Base-by-base conservation (phyloP, 768 basidiomycete species). In the Xanthoconium purpureum region DNA sequence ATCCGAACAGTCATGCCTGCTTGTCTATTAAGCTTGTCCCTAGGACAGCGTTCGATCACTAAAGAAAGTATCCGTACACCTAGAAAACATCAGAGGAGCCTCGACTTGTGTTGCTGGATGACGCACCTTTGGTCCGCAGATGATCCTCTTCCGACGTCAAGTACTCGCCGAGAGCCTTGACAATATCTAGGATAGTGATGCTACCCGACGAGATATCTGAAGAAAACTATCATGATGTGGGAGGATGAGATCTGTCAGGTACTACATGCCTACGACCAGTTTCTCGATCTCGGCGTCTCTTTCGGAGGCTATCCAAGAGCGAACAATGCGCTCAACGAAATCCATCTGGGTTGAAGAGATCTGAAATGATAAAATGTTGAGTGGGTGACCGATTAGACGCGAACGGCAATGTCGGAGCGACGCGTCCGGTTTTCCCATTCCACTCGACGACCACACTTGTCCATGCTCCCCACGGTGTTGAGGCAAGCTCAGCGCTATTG, bases 111-210 rank as follows among this genome's bases (percentile, higher is more conserved):
- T 7, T 35, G 37, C 24, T 28, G n/a, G 36, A 43, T 42, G 57
- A 47, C 52, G 45, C 56, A 92, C 96, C 96, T 78, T 92, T 92
- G 10, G 83, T 81, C 30, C 96, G 80, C 12, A 88, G 71, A 5
- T 78, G 75, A 63, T 88, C 90, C 52, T 96, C 89, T 55, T 94
- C 91, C 2, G 91, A 85, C 0, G 91, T 95, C 14, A 99, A 76
- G 65, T 89, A 94, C 62, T 91, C 88, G 40, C 92, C 92, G 0
- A 97, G 80, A 28, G 86, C 84, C 67, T 91, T 94, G 36, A 98
- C 91, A 20, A 98, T 74, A 58, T 87, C 81, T 6, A 94, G 75
- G 14, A 97, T 75, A 18, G 84, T 80, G 10, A 81, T 71, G 20
- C 77, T 70, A 18, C 84, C 84, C 57, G 75, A 74, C 14, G 83